A percentile compares a stretch with the other conserved stretches of the same genome.
phyloP scores from a whole-genome alignment of 306 rosid genomes.

The Prunus davidiana region DNA sequence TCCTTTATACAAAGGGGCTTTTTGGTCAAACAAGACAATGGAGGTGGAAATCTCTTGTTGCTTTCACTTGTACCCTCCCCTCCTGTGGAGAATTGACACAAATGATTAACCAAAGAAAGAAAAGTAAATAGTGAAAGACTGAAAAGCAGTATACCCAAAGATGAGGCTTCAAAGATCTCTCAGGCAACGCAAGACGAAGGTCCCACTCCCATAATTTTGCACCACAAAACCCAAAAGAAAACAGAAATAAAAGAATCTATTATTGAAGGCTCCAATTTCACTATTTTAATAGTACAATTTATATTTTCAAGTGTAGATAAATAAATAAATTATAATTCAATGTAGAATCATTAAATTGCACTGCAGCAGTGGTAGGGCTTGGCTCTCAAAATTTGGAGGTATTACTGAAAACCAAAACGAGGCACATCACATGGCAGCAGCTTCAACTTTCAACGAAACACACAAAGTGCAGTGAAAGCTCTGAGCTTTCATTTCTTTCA shows the following conservation, averaged over 20 bases:
- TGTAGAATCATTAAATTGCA: slow-evolving; percentile 22
- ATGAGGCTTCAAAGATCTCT: no score
- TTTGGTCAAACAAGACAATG: background rate
- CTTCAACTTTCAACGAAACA: slow-evolving; percentile 7
- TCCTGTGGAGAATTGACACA: background rate
- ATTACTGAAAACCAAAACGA: slow-evolving; percentile 26
- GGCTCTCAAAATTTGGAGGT: slow-evolving; percentile 35
- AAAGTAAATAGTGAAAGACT: background rate
- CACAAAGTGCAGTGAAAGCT: slow-evolving; percentile 39
- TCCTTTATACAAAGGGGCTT: background rate
- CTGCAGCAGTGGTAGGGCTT: background rate
- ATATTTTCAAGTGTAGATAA: background rate
- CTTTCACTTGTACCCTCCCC: background rate
- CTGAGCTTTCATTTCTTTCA: slow-evolving; percentile 35
- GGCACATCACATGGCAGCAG: slow-evolving; percentile 12
- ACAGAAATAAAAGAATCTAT: no score
- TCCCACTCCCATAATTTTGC: background rate
- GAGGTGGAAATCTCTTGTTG: background rate
- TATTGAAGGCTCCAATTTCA: no score
- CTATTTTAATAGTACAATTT: no score
- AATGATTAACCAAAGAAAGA: background rate
- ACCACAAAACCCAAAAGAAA: background rate
- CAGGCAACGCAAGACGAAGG: no score
- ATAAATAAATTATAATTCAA: background rate
- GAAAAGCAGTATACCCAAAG: no score